phyloP scores from a whole-genome alignment of 495 filamentous ascomycete species.

The Xylaria acuta region DNA sequence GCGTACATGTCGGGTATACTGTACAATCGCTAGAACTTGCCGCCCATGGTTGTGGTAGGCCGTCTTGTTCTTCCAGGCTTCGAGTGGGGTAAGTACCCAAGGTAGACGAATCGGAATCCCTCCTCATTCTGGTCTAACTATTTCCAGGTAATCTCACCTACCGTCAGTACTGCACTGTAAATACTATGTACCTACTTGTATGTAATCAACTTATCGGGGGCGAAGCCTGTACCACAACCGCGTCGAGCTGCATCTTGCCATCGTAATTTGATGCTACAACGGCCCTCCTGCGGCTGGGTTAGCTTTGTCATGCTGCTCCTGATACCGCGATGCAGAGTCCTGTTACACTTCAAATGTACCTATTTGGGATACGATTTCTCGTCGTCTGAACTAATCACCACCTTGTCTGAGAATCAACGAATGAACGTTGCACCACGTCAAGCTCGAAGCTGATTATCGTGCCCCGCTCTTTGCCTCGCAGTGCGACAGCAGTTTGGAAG shows the following conservation, averaged over 20 bases:
- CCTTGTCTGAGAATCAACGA: background rate
- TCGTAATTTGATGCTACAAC: background rate
- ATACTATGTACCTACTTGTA: too few species aligned
- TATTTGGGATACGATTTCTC: background rate
- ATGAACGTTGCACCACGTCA: constrained; percentile 19
- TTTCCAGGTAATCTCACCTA: too few species aligned
- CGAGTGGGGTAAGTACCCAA: background rate
- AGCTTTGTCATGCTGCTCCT: background rate
- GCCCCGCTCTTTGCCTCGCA: constrained; percentile 15
- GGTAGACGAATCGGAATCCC: constrained; percentile 17
- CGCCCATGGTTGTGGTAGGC: background rate
- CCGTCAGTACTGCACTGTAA: too few species aligned
- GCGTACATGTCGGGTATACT: background rate
- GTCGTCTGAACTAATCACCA: background rate
- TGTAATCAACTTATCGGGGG: too few species aligned
- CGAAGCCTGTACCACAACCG: too few species aligned
- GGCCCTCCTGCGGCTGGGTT: background rate
- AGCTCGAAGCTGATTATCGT: constrained; percentile 18
- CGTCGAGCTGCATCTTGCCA: too few species aligned
- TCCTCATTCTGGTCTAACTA: constrained; percentile 9
- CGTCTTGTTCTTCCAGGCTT: background rate
- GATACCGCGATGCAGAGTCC: background rate
- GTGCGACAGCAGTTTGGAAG: background rate
- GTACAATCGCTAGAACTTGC: constrained; percentile 20
- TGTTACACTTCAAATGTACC: background rate